These are phyloP conservation scores for Myriosclerotinia duriaeana DNA, from an alignment of 2,329 filamentous ascomycete species.

Conservation along the genomic window DNA sequence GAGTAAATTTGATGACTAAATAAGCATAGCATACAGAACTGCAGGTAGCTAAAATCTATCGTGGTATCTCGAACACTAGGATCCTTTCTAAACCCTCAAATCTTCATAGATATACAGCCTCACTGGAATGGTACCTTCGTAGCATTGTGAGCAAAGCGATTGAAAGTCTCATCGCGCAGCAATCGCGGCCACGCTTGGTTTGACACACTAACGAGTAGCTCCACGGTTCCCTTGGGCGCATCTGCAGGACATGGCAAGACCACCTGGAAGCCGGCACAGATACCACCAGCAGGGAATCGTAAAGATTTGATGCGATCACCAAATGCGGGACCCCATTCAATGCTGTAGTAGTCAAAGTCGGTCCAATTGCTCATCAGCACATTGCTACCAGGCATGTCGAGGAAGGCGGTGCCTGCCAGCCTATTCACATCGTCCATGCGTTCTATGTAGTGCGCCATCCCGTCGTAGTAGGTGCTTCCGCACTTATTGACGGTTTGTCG, in stretches of 20 bases:
- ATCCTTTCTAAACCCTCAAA: not conserved
- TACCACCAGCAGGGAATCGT: conserved; percentile 3
- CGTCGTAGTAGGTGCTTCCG: conserved; percentile 7
- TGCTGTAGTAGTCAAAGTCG: conserved; percentile 14
- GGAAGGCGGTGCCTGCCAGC: conserved; percentile 13
- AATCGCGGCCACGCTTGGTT: conserved; percentile 15
- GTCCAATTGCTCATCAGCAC: conserved; percentile 7
- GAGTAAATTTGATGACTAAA: conserved; percentile 6
- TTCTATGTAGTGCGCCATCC: conserved; percentile 6
- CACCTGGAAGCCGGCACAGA: conserved; percentile 15
- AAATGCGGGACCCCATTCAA: conserved; percentile 16
- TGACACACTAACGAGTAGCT: conserved; percentile 13
- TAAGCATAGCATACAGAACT: not conserved
- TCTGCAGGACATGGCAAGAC: conserved; percentile 8
- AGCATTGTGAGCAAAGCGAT: conserved; percentile 14
- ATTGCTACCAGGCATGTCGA: conserved; percentile 17
- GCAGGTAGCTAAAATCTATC: not conserved
- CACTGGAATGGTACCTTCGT: conserved; percentile 16
- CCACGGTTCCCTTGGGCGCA: conserved; percentile 12
- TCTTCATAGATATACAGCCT: not conserved
- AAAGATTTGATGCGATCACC: conserved; percentile 9
- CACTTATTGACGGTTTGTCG: conserved; percentile 10
- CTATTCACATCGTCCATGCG: conserved; percentile 6
- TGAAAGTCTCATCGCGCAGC: conserved; percentile 5
- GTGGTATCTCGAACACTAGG: not conserved